Conservation (phyloP, 2,329 filamentous ascomycete genomes). For the Fusarium sp. region DNA sequence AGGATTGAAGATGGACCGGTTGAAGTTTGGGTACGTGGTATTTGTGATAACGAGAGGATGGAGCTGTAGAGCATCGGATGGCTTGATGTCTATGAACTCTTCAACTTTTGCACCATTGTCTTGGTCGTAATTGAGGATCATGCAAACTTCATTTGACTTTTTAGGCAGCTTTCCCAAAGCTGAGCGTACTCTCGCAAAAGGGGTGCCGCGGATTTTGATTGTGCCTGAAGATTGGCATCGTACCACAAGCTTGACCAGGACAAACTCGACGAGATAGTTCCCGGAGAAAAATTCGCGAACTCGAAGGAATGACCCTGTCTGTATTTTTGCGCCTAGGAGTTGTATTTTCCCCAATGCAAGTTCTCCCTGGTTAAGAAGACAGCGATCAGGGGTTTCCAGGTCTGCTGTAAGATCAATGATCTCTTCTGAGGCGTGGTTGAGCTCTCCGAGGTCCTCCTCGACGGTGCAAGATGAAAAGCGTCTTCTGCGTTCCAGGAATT, state of each 20-base stretch:
- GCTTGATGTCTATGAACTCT: conserved; percentile 58
- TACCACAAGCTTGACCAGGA: conserved; percentile 61
- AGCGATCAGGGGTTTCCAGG: conserved; percentile 13
- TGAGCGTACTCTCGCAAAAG: conserved; percentile 54
- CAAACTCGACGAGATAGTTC: conserved; percentile 51
- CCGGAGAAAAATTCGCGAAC: conserved; percentile 43
- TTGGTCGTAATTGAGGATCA: conserved; percentile 51
- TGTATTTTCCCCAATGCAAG: conserved; percentile 37
- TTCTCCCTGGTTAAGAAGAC: conserved; percentile 44
- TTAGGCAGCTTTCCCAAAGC: conserved; percentile 55
- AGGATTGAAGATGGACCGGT: conserved; percentile 48
- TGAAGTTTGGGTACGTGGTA: conserved; percentile 57
- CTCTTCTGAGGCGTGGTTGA: conserved; percentile 28
- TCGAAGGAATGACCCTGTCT: conserved; percentile 50
- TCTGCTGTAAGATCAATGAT: conserved; percentile 55
- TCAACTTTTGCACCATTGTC: conserved; percentile 48
- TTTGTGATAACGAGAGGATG: conserved; percentile 69
- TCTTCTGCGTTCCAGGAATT: conserved; percentile 1
- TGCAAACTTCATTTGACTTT: conserved; percentile 60
- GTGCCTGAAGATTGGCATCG: conserved; percentile 39
- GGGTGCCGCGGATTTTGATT: conserved; percentile 55
- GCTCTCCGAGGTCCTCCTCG: conserved; percentile 5
- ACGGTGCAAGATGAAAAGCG: conserved; percentile 47
- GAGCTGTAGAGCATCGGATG: conserved; percentile 55
- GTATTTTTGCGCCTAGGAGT: conserved; percentile 25